Evolutionary conservation across 345 rosid species (phyloP), one percentile per base, ranked within the genome.

Genomic region (Boechera divaricarpa): DNA sequence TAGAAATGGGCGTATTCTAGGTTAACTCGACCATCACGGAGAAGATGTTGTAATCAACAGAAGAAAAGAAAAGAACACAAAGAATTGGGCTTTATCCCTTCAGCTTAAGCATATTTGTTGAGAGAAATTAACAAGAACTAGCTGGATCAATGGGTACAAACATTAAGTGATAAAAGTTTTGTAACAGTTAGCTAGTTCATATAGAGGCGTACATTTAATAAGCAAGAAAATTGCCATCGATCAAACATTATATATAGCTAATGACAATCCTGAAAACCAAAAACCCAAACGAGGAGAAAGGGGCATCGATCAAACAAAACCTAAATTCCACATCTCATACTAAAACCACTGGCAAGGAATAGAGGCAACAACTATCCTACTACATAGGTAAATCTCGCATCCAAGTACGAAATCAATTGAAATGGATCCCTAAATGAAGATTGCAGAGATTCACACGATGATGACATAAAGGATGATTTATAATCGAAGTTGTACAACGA

Each of bases 341-440:
- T 75, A 35, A 45, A 66, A 44, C 52, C 77, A 63, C 38, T 63
- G 62, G 58, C 31, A 5, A 60, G 2, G 9, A 21, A 6, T 6
- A 49, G 33, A 5, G 35, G 35, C 35, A 33, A 33, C 29, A 28
- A 28, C 29, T 28, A 2, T 28, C 29, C 29, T 33, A 5, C 35
- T 33, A 33, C 35, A 5, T 33, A 33, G 6, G 35, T 5, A 4
- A 33, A 33, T 33, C 35, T 33, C 35, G 35, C 6, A 33, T 33
- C 61, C 33, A 63, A 63, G 52, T 4, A 55, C 8, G 3, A 0
- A 5, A 28, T 63, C 48, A n/a, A 65, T 41, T 29, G 9, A 28
- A 16, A 52, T 36, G 36, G 39, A 42, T 64, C 63, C 53, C 2
- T 2, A 56, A 59, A n/a, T 32, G 9, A 6, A 44, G 15, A 39